Conservation (phyloP, 164 flowering plant genomes). For the grape (Vitis vinifera) region ASM3070453v1 NC_081806.1:2803001-2803500, state of each 20-base stretch:
- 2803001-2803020: constrained; percentile 74
- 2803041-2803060: constrained; percentile 92
- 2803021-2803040: constrained; percentile 90
- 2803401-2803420: too few species aligned
- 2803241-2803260: constrained; percentile 58
- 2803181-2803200: constrained; percentile 50
- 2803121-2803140: constrained; percentile 31
- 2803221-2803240: constrained; percentile 57
- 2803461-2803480: constrained; percentile 62
- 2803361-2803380: constrained; percentile 2
- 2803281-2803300: constrained; percentile 66
- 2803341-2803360: background rate
- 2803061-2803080: constrained; percentile 4
- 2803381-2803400: too few species aligned
- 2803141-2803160: constrained; percentile 73
- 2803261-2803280: constrained; percentile 53
- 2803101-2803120: background rate
- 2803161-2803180: constrained; percentile 61
- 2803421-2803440: background rate
- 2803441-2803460: constrained; percentile 33
- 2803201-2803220: constrained; percentile 62
- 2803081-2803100: background rate
- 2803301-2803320: constrained; percentile 66
- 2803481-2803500: constrained; percentile 64
- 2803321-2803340: background rate